Conservation (phyloP, 306 rosid species). For the Adenanthera pavonina region DNA sequence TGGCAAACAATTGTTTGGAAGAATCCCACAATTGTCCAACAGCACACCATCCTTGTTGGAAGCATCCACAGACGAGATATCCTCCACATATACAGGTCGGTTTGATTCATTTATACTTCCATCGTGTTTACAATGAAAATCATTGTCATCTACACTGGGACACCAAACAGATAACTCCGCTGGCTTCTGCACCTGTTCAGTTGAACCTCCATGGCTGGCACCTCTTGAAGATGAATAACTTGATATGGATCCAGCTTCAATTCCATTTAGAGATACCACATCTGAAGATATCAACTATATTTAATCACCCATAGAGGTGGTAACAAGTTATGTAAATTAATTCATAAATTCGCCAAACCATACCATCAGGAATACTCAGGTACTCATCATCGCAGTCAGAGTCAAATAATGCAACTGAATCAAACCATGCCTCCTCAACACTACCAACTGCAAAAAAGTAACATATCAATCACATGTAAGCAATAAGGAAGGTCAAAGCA, state of each 20-base stretch:
- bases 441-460: slow-evolving; percentile 52
- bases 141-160: slow-evolving; percentile 48
- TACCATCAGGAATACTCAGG: slow-evolving; percentile 90
- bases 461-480: slow-evolving; percentile 27
- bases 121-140: slow-evolving; percentile 48
- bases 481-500: slow-evolving; percentile 31
- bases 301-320: neutral
- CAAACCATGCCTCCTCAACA: slow-evolving; percentile 85
- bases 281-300: slow-evolving; percentile 55
- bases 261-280: slow-evolving; percentile 55
- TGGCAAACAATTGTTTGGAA: slow-evolving; percentile 84
- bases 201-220: slow-evolving; percentile 52
- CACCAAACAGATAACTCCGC: slow-evolving; percentile 42
- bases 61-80: slow-evolving; percentile 73
- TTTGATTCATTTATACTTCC: slow-evolving; percentile 57
- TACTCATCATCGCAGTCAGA: slow-evolving; percentile 94
- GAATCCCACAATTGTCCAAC: slow-evolving; percentile 86
- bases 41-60: slow-evolving; percentile 64
- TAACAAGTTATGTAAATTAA: slow-evolving; percentile 20
- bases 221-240: slow-evolving; percentile 57
- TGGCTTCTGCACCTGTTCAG: slow-evolving; percentile 51
- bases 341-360: slow-evolving; percentile 2
- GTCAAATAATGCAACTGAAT: slow-evolving; percentile 69
- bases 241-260: slow-evolving; percentile 55
- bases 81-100: slow-evolving; percentile 77